These are phyloP conservation scores for Hevea brasiliensis DNA, from an alignment of 345 rosid species.

Conservation along the genomic window DNA sequence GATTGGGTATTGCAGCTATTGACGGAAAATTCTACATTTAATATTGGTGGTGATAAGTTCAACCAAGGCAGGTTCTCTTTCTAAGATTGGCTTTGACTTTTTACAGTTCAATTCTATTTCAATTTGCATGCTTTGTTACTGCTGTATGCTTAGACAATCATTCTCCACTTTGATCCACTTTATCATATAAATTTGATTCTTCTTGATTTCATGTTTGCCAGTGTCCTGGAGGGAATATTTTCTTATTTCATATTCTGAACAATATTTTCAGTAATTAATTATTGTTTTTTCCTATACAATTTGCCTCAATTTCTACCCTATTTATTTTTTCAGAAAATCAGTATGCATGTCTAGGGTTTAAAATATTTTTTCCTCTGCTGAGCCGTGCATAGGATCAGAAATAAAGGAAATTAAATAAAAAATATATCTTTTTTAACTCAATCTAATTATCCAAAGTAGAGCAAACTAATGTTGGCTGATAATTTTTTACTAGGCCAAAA, in stretches of 20 bases:
- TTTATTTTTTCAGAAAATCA: background rate
- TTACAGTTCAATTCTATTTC: conserved; percentile 2
- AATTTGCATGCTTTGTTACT: background rate
- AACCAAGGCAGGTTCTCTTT: conserved; percentile 52
- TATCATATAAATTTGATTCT: background rate
- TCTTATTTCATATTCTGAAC: background rate
- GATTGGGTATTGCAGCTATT: conserved; percentile 47
- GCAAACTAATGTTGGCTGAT: background rate
- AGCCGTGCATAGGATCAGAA: background rate
- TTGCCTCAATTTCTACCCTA: background rate
- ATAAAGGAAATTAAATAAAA: background rate
- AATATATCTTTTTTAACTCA: no score
- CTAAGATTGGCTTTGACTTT: background rate
- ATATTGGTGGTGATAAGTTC: conserved; percentile 54
- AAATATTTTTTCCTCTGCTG: background rate
- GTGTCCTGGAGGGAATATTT: background rate
- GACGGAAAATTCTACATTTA: conserved; percentile 48
- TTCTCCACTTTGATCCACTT: background rate
- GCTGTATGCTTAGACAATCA: background rate
- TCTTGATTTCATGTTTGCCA: background rate
- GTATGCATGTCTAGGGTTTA: background rate
- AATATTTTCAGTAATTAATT: background rate
- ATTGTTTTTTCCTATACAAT: background rate
- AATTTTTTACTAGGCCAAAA: background rate
- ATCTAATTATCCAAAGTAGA: background rate